A percentile compares a stretch with the other conserved stretches of the same genome.
Conservation (phyloP, 2,329 filamentous ascomycete genomes). For the Pseudophaeomoniella oleicola region DNA sequence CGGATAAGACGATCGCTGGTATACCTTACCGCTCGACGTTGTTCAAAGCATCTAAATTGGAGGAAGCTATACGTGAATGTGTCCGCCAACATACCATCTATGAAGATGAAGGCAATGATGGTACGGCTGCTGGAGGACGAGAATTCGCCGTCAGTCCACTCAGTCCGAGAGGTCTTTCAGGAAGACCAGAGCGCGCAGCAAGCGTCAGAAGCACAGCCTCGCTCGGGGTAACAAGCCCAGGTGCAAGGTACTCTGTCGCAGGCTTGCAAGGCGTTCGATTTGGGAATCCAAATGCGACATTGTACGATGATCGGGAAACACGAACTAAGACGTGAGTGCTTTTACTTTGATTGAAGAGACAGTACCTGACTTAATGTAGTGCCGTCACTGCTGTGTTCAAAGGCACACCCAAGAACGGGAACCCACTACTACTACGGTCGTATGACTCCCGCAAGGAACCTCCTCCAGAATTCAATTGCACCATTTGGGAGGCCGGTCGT, state of each 20-base stretch:
- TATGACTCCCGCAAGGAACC: slow-evolving; percentile 92
- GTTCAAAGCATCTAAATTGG: slow-evolving; percentile 91
- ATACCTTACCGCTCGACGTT: slow-evolving; percentile 88
- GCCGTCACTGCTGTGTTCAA: slow-evolving; percentile 85
- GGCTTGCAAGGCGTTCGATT: slow-evolving; percentile 28
- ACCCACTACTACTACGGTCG: slow-evolving; percentile 66
- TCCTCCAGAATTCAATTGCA: slow-evolving; percentile 81
- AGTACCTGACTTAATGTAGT: slow-evolving; percentile 30
- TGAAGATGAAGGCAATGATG: slow-evolving; percentile 72
- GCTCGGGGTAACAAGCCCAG: slow-evolving; percentile 66
- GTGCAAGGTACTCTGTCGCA: slow-evolving; percentile 18
- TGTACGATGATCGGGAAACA: slow-evolving; percentile 80
- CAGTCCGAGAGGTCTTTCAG: slow-evolving; percentile 17
- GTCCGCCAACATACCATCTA: slow-evolving; percentile 73
- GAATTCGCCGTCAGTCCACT: slow-evolving; percentile 34
- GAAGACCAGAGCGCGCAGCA: slow-evolving; percentile 8
- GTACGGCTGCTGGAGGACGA: slow-evolving; percentile 25
- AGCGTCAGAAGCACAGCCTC: slow-evolving; percentile 48
- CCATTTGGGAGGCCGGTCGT: slow-evolving; percentile 90
- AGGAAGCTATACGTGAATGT: slow-evolving; percentile 82
- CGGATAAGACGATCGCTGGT: slow-evolving; percentile 92
- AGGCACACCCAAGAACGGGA: slow-evolving; percentile 54
- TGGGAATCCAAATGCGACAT: slow-evolving; percentile 68
- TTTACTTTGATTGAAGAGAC: not conserved
- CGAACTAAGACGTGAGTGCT: slow-evolving; percentile 72